phyloP scores from a whole-genome alignment of 2,329 filamentous ascomycete genomes.

The Colletotrichum sp. region DNA sequence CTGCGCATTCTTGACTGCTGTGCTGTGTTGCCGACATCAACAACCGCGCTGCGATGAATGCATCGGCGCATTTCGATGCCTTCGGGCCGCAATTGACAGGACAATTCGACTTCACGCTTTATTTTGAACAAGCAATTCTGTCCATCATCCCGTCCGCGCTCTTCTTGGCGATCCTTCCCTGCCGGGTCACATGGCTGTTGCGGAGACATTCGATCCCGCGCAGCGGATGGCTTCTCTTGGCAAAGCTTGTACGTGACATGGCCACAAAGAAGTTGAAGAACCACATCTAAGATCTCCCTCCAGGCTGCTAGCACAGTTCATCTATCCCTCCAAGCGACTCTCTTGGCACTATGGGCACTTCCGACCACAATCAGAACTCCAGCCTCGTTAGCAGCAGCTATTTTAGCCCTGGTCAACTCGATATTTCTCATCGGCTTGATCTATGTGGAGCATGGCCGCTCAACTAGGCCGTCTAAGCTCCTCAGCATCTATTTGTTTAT shows the following conservation, averaged over 20 bases:
- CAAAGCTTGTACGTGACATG: conserved; percentile 24
- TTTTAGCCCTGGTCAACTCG: conserved; percentile 32
- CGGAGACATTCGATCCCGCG: conserved; percentile 2
- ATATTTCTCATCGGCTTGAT: conserved; percentile 32
- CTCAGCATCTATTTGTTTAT: conserved; percentile 34
- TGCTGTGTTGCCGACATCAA: not conserved
- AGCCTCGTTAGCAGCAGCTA: conserved; percentile 30
- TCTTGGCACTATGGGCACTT: conserved; percentile 5
- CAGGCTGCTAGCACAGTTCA: not conserved
- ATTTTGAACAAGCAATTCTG: conserved; percentile 24
- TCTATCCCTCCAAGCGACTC: not conserved
- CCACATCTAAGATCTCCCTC: not conserved
- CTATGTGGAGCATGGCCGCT: conserved; percentile 37
- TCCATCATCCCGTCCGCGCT: conserved; percentile 10
- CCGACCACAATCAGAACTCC: not conserved
- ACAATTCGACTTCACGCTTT: conserved; percentile 26
- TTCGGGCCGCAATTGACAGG: not conserved
- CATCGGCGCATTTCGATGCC: not conserved
- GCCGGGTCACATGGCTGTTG: not conserved
- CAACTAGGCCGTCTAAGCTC: conserved; percentile 34
- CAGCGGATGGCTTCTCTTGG: conserved; percentile 14
- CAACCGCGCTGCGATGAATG: not conserved
- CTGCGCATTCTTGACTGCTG: not conserved
- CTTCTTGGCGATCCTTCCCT: not conserved
- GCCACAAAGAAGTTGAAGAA: not conserved